phyloP scores from a whole-genome alignment of 2,329 filamentous ascomycete species.

The Monilinia aucupariae region DNA sequence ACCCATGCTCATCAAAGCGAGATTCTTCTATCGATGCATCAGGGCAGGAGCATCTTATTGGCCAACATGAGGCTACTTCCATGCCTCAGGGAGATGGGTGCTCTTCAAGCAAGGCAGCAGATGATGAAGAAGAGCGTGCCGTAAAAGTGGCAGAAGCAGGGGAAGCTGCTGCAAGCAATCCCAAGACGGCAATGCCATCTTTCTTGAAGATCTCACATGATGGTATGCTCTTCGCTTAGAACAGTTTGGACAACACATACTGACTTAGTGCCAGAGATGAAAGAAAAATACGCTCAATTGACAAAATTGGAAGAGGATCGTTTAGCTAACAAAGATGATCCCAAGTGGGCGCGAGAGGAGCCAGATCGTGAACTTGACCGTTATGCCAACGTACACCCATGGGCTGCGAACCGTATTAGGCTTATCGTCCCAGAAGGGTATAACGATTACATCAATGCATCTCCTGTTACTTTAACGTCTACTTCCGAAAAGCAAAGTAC shows the following conservation, averaged over 20 bases:
- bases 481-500: slow-evolving; percentile 32
- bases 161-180: slow-evolving; percentile 1
- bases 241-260: background rate
- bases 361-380: slow-evolving; percentile 65
- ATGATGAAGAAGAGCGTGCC: slow-evolving; percentile 6
- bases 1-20: background rate
- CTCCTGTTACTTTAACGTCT: slow-evolving; percentile 48
- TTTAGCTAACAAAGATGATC: slow-evolving; percentile 34
- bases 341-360: slow-evolving; percentile 53
- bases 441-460: slow-evolving; percentile 79
- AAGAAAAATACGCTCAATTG: slow-evolving; percentile 56
- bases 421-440: slow-evolving; percentile 69
- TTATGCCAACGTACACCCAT: slow-evolving; percentile 86
- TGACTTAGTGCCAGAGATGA: slow-evolving; percentile 44
- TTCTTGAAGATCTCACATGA: slow-evolving; percentile 47
- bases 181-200: slow-evolving; percentile 38
- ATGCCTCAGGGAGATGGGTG: slow-evolving; percentile 16
- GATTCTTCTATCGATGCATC: background rate
- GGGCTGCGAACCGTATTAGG: slow-evolving; percentile 77
- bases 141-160: slow-evolving; percentile 5
- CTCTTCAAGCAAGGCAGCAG: slow-evolving; percentile 15
- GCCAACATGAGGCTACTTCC: slow-evolving; percentile 9
- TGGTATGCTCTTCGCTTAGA: slow-evolving; percentile 39
- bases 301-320: slow-evolving; percentile 48
- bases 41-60: background rate